Evolutionary conservation across 148 eudicot species (phyloP).

Genomic region (Agrostemma githago): DNA sequence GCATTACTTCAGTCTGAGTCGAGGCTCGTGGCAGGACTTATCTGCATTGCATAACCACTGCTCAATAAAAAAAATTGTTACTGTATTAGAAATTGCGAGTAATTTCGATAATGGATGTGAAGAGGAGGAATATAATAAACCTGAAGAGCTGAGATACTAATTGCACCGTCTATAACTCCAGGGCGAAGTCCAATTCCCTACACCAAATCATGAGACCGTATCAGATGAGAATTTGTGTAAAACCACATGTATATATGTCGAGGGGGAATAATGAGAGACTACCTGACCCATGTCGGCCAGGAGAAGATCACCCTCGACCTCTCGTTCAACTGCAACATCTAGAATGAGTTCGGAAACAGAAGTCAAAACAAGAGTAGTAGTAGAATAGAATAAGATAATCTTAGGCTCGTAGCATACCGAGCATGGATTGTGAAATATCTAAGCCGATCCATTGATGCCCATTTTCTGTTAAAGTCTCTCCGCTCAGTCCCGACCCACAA

Average conservation of each 20-base stretch:
- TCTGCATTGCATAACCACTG: constrained; percentile 99
- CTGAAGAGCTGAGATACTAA: constrained; percentile 96
- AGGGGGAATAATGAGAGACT: not conserved
- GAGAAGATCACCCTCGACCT: constrained; percentile 77
- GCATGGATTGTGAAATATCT: constrained; percentile 84
- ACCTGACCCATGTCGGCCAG: constrained; percentile 97
- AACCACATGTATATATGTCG: not conserved
- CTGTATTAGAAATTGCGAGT: not conserved
- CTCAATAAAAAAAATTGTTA: no score
- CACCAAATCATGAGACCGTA: constrained; percentile 6
- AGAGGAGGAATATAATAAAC: constrained; percentile 26
- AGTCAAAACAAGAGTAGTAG: constrained; percentile 6
- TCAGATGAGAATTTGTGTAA: not conserved
- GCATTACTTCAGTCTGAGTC: constrained; percentile 84
- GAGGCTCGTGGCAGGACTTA: constrained; percentile 92
- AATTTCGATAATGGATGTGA: not conserved
- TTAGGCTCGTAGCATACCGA: constrained; percentile 41
- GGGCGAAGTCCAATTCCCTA: constrained; percentile 81
- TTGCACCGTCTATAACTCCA: constrained; percentile 87
- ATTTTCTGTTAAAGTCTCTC: constrained; percentile 78
- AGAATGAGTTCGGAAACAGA: constrained; percentile 13
- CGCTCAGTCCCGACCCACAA: constrained; percentile 95
- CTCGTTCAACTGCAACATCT: constrained; percentile 86
- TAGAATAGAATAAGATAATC: not conserved
- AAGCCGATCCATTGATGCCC: constrained; percentile 95